These are phyloP conservation scores for Millerozyma miso DNA, from an alignment of 805 yeast genomes.

Conservation along the genomic window DNA sequence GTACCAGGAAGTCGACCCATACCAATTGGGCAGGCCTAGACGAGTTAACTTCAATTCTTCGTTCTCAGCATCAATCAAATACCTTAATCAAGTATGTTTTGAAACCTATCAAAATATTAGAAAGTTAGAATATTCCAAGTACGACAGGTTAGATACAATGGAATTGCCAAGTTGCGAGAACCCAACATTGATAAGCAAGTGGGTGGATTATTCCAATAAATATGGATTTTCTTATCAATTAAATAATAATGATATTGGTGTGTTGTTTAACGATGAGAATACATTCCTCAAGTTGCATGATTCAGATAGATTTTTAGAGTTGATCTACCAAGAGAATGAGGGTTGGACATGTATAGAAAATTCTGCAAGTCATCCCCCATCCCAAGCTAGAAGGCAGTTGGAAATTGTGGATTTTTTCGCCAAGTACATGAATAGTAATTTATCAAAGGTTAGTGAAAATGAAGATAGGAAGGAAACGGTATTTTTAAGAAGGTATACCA, in stretches of 20 bases:
- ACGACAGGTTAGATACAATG: constrained; percentile 27
- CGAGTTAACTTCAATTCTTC: constrained; percentile 37
- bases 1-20: constrained; percentile 64
- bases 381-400: constrained; percentile 60
- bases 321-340: constrained; percentile 40
- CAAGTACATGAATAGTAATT: constrained; percentile 85
- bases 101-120: constrained; percentile 38
- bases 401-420: constrained; percentile 87
- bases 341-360: constrained; percentile 47
- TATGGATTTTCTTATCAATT: constrained; percentile 94
- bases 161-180: constrained; percentile 45
- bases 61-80: constrained; percentile 35
- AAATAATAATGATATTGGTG: constrained; percentile 87
- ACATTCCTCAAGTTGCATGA: constrained; percentile 71
- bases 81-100: constrained; percentile 32
- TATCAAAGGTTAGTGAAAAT: constrained; percentile 72
- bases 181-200: constrained; percentile 79
- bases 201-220: constrained; percentile 97
- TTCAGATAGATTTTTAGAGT: constrained; percentile 62
- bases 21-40: constrained; percentile 30
- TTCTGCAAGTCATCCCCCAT: constrained; percentile 39
- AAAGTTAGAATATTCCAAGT: constrained; percentile 36
- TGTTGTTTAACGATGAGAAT: constrained; percentile 78
- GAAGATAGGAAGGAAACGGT: constrained; percentile 62
- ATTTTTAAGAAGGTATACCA: constrained; percentile 76